These are phyloP conservation scores for Fomitopsis betulina DNA, from an alignment of 1,284 basidiomycete species.

Conservation along the genomic window DNA sequence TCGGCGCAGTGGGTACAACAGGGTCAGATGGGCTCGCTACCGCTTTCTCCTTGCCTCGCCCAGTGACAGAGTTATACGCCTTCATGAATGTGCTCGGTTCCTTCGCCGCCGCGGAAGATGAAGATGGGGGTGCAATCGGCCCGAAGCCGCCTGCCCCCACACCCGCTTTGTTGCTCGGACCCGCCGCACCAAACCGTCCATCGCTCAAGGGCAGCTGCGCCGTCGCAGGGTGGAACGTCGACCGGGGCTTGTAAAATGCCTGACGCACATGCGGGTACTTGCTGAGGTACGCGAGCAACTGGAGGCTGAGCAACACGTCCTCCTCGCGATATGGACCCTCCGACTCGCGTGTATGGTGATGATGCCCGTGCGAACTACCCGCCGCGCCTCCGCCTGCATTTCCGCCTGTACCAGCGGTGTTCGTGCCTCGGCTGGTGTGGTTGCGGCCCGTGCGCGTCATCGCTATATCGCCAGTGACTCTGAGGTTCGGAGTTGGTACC, in stretches of 20 bases:
- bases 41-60: conserved; percentile 32
- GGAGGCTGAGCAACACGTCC: conserved; percentile 87
- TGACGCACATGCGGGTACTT: conserved; percentile 99
- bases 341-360: conserved; percentile 31
- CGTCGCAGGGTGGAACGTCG: conserved; percentile 69
- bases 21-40: conserved; percentile 13
- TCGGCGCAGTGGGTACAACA: conserved; percentile 8
- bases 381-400: not conserved
- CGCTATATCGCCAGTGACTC: conserved; percentile 8
- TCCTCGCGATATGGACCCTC: conserved; percentile 86
- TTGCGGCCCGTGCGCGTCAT: conserved; percentile 4
- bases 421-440: conserved; percentile 13
- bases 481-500: conserved; percentile 9
- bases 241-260: conserved; percentile 86
- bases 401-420: conserved; percentile 4
- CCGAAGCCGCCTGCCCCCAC: not conserved
- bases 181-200: conserved; percentile 6
- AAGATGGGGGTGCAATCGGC: not conserved
- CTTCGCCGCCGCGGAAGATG: conserved; percentile 11
- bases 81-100: conserved; percentile 29
- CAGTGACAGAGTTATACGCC: conserved; percentile 25
- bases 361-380: conserved; percentile 21
- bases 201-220: conserved; percentile 30
- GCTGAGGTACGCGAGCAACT: conserved; percentile 93
- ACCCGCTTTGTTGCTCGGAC: conserved; percentile 10